phyloP scores from a whole-genome alignment of 305 asterid genomes.

The Coffea humblotiana region DNA sequence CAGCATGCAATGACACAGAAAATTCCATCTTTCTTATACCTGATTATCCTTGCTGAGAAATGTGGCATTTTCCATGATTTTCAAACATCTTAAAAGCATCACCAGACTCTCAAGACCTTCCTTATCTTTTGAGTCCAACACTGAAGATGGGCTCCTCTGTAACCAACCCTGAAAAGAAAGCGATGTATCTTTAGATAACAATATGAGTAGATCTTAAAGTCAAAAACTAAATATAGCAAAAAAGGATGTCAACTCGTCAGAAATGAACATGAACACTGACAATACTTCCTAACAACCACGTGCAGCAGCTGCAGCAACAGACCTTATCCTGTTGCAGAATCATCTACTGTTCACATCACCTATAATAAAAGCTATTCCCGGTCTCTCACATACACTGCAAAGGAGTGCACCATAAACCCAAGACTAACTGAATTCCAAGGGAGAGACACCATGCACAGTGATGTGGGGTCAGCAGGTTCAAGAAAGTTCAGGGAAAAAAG shows the following conservation, averaged over 20 bases:
- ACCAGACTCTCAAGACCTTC: conserved; percentile 62
- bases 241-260: background rate
- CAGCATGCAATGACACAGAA: conserved; percentile 9
- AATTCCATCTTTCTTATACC: conserved; percentile 43
- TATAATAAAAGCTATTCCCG: background rate
- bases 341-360: background rate
- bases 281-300: background rate
- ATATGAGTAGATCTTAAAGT: background rate
- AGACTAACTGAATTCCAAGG: background rate
- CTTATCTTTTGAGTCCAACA: conserved; percentile 46
- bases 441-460: background rate
- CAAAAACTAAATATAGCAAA: background rate
- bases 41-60: conserved; percentile 87
- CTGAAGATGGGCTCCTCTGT: conserved; percentile 49
- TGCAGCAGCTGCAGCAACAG: background rate
- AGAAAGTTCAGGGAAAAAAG: background rate
- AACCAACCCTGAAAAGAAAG: conserved; percentile 61
- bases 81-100: conserved; percentile 85
- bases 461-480: background rate
- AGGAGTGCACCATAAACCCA: background rate
- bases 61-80: conserved; percentile 93
- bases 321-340: too few relatives aligned
- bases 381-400: background rate
- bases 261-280: background rate
- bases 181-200: background rate